Conservation (phyloP, 2,329 filamentous ascomycete species). For the Aspergillus sclerotialis region DNA sequence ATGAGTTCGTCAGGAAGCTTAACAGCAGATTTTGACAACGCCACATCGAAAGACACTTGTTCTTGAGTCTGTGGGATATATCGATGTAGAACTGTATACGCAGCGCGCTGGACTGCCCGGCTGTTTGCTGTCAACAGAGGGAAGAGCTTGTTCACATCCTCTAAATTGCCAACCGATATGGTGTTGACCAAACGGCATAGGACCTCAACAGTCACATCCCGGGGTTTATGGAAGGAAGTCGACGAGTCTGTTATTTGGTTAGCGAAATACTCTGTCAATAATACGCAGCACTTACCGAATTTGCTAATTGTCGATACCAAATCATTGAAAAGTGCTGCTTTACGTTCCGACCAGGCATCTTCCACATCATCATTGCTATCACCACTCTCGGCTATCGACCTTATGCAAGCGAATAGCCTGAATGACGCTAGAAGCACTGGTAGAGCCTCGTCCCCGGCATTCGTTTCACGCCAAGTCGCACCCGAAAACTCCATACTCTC, state of each 20-base stretch:
- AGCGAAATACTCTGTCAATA: conserved; percentile 2
- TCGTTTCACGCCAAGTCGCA: conserved; percentile 49
- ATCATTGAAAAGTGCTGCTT: conserved; percentile 53
- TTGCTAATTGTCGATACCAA: conserved; percentile 36
- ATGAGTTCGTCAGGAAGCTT: conserved; percentile 76
- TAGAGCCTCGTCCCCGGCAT: conserved; percentile 44
- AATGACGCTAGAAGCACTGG: conserved; percentile 66
- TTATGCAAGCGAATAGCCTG: conserved; percentile 59
- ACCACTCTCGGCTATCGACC: conserved; percentile 49
- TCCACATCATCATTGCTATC: conserved; percentile 77
- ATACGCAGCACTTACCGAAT: conserved; percentile 28
- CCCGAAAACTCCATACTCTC: conserved; percentile 54
- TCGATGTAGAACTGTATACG: conserved; percentile 71
- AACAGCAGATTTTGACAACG: conserved; percentile 48
- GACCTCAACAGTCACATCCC: conserved; percentile 67
- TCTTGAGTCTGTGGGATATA: conserved; percentile 75
- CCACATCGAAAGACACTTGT: conserved; percentile 70
- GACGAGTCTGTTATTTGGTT: conserved; percentile 32
- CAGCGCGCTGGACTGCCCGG: conserved; percentile 67
- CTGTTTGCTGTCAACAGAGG: conserved; percentile 70
- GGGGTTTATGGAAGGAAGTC: conserved; percentile 55
- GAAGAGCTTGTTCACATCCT: conserved; percentile 64
- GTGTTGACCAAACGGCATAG: conserved; percentile 63
- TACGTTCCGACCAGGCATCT: conserved; percentile 61
- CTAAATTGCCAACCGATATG: conserved; percentile 55